Evolutionary conservation across 768 basidiomycete species (phyloP), one percentile per base, ranked within the genome.

Genomic region (Plicaturopsis crispa): DNA sequence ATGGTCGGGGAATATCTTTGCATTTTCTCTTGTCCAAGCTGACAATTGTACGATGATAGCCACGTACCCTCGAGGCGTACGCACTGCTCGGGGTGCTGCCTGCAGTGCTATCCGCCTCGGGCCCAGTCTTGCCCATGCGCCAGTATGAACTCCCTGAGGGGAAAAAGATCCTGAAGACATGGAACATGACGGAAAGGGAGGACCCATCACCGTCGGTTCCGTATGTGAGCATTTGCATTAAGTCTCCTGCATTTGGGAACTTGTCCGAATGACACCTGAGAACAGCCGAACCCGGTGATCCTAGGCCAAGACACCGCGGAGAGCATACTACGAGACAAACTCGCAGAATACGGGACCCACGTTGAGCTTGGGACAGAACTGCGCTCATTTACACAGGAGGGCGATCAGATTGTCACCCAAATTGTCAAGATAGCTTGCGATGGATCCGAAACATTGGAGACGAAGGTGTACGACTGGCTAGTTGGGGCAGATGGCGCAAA

Each of bases 401-500:
- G 43, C 0, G 60, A 63, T 35, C 40, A 45, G 19, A 62, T 69
- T 7, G 43, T 45, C 1, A 60, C 53, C 1, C 48, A 46, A 16
- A 19, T 67, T 10, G 44, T 42, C 5, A 58, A 51, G 28, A 35
- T 24, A 5, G 31, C 30, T 11, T n/a, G n/a, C n/a, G 45, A 54
- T 2, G 60, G 48, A 1, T 17, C 49, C 19, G 55, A 56, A 23
- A 30, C 34, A 1, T 32, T 39, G n/a, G 63, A 69, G 40, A 50
- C 35, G 3, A 41, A 56, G 5, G 47, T 41, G 6, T 49, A 45
- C n/a, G 48, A 54, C 2, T 69, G 54, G 45, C 44, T 73, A 1
- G 49, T 71, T 11, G 69, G 69, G 2, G 52, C 61, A 0, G 72
- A 71, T 42, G 66, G 67, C 12, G 69, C 63, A n/a, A n/a, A n/a